Percentiles rank a stretch among this genome's conserved stretches.
These are phyloP conservation scores for Phytophthora constricta DNA, from an alignment of 352 stramenopile species.

Conservation along the genomic window DNA sequence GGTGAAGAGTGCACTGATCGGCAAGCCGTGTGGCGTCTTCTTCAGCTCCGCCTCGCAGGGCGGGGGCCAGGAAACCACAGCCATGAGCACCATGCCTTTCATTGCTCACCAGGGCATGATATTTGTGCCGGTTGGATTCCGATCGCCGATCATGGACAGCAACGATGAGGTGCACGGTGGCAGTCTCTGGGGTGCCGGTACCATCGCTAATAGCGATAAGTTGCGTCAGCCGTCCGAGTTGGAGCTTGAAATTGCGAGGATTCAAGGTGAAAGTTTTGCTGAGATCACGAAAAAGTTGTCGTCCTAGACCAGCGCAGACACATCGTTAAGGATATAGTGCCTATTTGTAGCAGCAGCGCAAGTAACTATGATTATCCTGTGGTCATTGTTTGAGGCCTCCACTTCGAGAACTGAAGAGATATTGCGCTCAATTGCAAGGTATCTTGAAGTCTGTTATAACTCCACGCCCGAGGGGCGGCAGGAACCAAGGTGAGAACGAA, in stretches of 20 bases:
- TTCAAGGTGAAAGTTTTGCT: slow-evolving; percentile 16
- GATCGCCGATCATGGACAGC: slow-evolving; percentile 16
- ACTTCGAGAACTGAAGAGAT: too few species aligned
- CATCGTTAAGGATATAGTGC: too few species aligned
- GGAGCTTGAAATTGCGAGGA: slow-evolving; percentile 14
- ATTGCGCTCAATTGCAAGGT: too few species aligned
- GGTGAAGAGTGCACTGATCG: slow-evolving; percentile 6
- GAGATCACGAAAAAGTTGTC: slow-evolving; percentile 16
- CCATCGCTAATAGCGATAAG: slow-evolving; percentile 10
- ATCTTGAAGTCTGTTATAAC: too few species aligned
- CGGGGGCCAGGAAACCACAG: slow-evolving; percentile 20
- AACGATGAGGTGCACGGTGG: slow-evolving; percentile 21
- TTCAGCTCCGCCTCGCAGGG: slow-evolving; percentile 16
- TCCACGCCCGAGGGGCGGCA: too few species aligned
- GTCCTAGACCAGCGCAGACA: too few species aligned
- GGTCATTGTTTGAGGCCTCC: too few species aligned
- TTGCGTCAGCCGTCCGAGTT: slow-evolving; percentile 16
- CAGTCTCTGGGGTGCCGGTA: slow-evolving; percentile 16
- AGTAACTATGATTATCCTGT: too few species aligned
- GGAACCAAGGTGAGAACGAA: too few species aligned
- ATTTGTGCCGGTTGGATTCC: slow-evolving; percentile 21
- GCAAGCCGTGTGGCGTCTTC: slow-evolving; percentile 17
- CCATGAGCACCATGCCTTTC: slow-evolving; percentile 13
- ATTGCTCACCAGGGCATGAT: slow-evolving; percentile 21
- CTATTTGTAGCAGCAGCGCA: too few species aligned